A percentile compares a stretch with the other conserved stretches of the same genome.
Evolutionary conservation across 768 basidiomycete genomes (phyloP).

Genomic region (Trametes cubensis): DNA sequence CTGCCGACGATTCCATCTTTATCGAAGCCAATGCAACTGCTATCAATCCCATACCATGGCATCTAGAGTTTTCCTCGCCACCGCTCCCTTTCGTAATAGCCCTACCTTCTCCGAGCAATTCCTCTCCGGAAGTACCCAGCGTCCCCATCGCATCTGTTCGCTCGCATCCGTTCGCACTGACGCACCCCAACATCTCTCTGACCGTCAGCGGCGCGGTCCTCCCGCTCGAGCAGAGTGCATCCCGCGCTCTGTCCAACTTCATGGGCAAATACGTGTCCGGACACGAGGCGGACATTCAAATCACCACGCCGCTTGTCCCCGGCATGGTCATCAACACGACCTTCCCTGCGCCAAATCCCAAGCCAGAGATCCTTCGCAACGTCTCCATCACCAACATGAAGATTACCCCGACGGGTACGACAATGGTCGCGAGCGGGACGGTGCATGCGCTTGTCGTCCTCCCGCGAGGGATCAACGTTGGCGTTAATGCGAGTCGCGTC

Average conservation of each 20-base stretch:
- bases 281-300: conserved; percentile 55
- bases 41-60: conserved; percentile 57
- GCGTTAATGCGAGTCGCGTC: conserved; percentile 62
- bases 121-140: conserved; percentile 1
- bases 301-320: conserved; percentile 60
- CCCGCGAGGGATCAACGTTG: conserved; percentile 68
- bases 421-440: conserved; percentile 69
- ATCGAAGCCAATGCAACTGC: conserved; percentile 55
- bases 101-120: conserved; percentile 39
- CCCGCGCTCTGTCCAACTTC: conserved; percentile 56
- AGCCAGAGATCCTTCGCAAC: conserved; percentile 66
- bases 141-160: conserved; percentile 57
- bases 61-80: conserved; percentile 54
- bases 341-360: conserved; percentile 69
- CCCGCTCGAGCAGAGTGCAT: conserved; percentile 41
- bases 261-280: conserved; percentile 66
- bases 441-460: conserved; percentile 68
- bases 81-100: conserved; percentile 64
- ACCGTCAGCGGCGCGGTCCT: conserved; percentile 58
- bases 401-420: conserved; percentile 51
- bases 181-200: conserved; percentile 70
- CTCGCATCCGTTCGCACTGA: conserved; percentile 59
- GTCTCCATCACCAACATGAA: conserved; percentile 80
- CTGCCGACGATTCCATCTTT: conserved; percentile 34
- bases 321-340: conserved; percentile 45